Evolutionary conservation across 176 grass and related monocot species (phyloP).

Genomic region (Chrysopogon serrulatus): DNA sequence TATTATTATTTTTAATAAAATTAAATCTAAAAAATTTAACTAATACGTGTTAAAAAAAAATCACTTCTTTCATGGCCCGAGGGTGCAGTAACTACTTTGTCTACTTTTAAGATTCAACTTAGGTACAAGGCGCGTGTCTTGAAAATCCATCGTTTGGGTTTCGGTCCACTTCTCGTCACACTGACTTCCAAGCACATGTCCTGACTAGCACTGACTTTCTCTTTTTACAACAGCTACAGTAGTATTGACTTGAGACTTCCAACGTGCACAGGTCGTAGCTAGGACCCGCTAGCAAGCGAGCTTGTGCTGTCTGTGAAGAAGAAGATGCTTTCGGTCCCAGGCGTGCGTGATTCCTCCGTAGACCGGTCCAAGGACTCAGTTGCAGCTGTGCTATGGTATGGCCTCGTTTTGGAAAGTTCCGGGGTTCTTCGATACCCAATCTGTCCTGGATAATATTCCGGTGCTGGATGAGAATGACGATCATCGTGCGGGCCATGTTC

Average conservation of each 20-base stretch:
- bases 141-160: background rate
- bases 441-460: background rate
- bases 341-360: background rate
- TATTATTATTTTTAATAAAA: too few relatives aligned
- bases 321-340: background rate
- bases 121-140: background rate
- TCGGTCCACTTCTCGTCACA: background rate
- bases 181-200: background rate
- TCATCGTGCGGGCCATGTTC: background rate
- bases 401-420: slow-evolving; percentile 14
- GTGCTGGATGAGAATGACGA: background rate
- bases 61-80: too few relatives aligned
- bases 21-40: too few relatives aligned
- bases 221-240: too few relatives aligned
- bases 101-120: too few relatives aligned
- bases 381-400: background rate
- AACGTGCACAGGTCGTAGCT: background rate
- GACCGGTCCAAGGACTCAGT: slow-evolving; percentile 16
- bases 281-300: background rate
- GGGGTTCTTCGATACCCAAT: background rate
- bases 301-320: background rate
- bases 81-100: too few relatives aligned
- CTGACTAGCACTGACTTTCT: too few relatives aligned
- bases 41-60: too few relatives aligned
- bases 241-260: background rate